phyloP scores from a whole-genome alignment of 352 stramenopile genomes.

The Phytopythium aichiense region DNA sequence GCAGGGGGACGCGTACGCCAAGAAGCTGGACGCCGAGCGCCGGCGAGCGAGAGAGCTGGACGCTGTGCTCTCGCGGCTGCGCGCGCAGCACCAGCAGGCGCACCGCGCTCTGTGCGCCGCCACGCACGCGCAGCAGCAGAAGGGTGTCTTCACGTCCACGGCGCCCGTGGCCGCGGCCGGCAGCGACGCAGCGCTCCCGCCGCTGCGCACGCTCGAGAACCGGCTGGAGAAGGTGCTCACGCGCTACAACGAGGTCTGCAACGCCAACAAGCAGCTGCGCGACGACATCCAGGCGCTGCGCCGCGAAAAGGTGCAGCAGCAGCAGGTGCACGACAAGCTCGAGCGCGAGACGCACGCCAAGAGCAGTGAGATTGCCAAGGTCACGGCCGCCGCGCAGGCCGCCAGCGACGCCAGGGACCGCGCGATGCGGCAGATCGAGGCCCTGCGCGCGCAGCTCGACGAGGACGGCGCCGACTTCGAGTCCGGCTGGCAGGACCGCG shows the following conservation, averaged over 20 bases:
- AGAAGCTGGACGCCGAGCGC: slow-evolving; percentile 56
- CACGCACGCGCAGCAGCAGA: slow-evolving; percentile 33
- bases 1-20: slow-evolving; percentile 69
- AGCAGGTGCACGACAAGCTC: slow-evolving; percentile 71
- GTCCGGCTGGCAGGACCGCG: slow-evolving; percentile 78
- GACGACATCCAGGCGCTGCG: slow-evolving; percentile 76
- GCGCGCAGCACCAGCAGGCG: slow-evolving; percentile 40
- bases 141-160: slow-evolving; percentile 2
- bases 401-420: slow-evolving; percentile 82
- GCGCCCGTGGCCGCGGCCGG: neutral
- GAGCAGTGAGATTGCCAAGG: slow-evolving; percentile 77
- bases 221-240: slow-evolving; percentile 82
- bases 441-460: slow-evolving; percentile 60
- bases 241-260: slow-evolving; percentile 81
- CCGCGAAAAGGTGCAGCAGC: slow-evolving; percentile 77
- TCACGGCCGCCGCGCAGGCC: slow-evolving; percentile 69
- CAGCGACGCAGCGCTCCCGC: slow-evolving; percentile 47
- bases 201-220: slow-evolving; percentile 75
- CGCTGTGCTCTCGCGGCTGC: slow-evolving; percentile 15
- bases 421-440: slow-evolving; percentile 75
- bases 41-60: slow-evolving; percentile 53
- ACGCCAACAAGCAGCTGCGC: slow-evolving; percentile 74
- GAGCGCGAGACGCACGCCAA: slow-evolving; percentile 83
- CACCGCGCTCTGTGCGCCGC: slow-evolving; percentile 46
- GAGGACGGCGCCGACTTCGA: slow-evolving; percentile 87